Evolutionary conservation across 2,329 filamentous ascomycete genomes (phyloP).

Genomic region (Neofusicoccum kwambonambiense): DNA sequence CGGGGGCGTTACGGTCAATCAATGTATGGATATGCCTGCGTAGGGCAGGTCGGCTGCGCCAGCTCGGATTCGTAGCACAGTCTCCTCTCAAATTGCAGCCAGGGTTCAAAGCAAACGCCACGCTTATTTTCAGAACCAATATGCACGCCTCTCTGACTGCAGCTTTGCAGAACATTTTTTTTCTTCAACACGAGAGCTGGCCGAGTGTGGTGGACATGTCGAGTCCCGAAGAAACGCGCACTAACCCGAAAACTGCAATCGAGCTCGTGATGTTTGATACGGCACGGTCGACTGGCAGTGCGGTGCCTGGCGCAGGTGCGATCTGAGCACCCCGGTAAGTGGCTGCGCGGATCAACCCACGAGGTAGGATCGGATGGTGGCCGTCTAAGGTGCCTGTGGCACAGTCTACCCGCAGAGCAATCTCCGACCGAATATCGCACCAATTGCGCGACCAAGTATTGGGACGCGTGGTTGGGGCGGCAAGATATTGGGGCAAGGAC

Average conservation of each 20-base stretch:
- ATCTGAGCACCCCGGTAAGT: conserved; percentile 6
- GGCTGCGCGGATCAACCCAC: conserved; percentile 8
- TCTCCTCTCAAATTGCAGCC: conserved; percentile 12
- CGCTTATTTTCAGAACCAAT: neutral
- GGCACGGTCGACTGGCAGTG: neutral
- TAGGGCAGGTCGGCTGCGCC: neutral
- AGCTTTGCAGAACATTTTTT: neutral
- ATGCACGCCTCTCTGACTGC: neutral
- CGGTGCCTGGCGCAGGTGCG: neutral
- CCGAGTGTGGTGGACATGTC: neutral
- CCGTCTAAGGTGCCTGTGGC: conserved; percentile 1
- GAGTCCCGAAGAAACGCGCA: neutral
- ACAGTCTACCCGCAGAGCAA: conserved; percentile 15
- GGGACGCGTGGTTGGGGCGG: conserved; percentile 2
- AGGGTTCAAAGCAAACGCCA: neutral
- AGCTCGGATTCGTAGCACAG: neutral
- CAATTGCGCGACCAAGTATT: conserved; percentile 6
- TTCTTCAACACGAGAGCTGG: neutral
- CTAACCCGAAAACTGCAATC: neutral
- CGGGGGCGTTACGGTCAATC: conserved; percentile 13
- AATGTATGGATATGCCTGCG: neutral
- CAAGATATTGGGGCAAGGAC: neutral
- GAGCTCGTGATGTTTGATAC: conserved; percentile 1
- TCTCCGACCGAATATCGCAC: conserved; percentile 8
- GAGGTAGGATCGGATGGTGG: conserved; percentile 3